Evolutionary conservation across 305 asterid species (phyloP).

Genomic region (Rubia balearica): DNA sequence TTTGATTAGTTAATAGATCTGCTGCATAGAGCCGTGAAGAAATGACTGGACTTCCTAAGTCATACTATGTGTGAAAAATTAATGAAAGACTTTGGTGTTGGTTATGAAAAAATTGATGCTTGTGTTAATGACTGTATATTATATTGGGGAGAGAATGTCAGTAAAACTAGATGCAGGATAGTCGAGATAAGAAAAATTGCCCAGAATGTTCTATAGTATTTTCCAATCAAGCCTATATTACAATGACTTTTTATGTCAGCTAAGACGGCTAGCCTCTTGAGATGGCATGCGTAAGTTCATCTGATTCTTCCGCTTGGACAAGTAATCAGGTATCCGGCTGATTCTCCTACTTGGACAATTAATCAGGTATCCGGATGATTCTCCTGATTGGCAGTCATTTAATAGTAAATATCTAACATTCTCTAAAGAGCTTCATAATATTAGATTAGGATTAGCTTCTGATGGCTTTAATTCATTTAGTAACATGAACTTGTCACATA

Average conservation of each 20-base stretch:
- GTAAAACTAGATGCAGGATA: background rate
- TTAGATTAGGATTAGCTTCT: slow-evolving; percentile 19
- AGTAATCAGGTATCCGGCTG: too few species aligned
- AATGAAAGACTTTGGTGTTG: too few species aligned
- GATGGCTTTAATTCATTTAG: slow-evolving; percentile 22
- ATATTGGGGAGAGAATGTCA: background rate
- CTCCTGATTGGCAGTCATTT: background rate
- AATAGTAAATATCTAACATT: background rate
- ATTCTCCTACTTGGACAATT: too few species aligned
- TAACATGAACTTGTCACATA: slow-evolving; percentile 10
- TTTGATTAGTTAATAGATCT: too few species aligned
- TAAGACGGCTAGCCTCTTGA: background rate
- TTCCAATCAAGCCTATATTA: slow-evolving; percentile 16
- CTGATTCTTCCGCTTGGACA: background rate
- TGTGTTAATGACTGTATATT: background rate
- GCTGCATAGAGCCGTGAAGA: too few species aligned
- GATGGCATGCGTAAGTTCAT: background rate
- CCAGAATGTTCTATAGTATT: slow-evolving; percentile 3
- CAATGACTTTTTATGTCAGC: background rate
- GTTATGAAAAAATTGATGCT: too few species aligned
- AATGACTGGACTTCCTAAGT: too few species aligned
- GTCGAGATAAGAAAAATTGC: background rate
- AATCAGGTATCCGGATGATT: too few species aligned
- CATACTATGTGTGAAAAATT: too few species aligned
- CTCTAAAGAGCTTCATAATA: background rate